Conservation (phyloP, 768 basidiomycete genomes). For the Termitomyces sp. region DNA sequence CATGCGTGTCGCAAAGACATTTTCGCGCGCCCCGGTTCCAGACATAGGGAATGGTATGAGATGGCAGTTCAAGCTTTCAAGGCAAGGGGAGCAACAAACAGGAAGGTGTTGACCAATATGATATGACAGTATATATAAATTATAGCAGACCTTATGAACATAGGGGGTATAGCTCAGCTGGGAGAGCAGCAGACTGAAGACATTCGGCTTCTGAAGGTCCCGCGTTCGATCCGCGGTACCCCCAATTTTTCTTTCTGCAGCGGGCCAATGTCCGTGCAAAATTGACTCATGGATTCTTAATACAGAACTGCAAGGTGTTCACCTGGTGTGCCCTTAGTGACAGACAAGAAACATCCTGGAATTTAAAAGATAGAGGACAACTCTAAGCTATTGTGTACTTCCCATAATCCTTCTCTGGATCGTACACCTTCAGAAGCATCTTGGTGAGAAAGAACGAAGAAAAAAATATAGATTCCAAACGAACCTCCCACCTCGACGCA, state of each 20-base stretch:
- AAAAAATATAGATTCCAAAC: constrained; percentile 18
- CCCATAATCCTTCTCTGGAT: constrained; percentile 92
- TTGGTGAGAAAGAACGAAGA: neutral
- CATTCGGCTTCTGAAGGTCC: constrained; percentile 62
- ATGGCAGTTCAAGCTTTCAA: neutral
- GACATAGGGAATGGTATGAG: constrained; percentile 56
- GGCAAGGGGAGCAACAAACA: neutral
- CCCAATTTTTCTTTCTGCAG: constrained; percentile 48
- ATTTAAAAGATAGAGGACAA: neutral
- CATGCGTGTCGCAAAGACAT: constrained; percentile 97
- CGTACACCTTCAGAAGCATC: constrained; percentile 63
- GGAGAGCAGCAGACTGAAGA: constrained; percentile 76
- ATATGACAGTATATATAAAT: too few species aligned
- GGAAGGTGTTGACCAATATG: too few species aligned
- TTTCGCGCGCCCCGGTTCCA: constrained; percentile 85
- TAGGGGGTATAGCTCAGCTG: constrained; percentile 69
- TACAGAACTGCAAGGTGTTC: too few species aligned
- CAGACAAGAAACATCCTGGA: neutral
- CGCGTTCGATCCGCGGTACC: constrained; percentile 78
- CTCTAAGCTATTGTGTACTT: constrained; percentile 73
- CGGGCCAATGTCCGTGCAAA: too few species aligned
- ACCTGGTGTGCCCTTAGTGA: too few species aligned
- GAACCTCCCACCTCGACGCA: constrained; percentile 92
- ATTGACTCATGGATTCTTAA: too few species aligned
- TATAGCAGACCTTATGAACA: too few species aligned